Evolutionary conservation across 78 protist genomes (phyloP).

Genomic region (Dictyostelium firmibasis): DNA sequence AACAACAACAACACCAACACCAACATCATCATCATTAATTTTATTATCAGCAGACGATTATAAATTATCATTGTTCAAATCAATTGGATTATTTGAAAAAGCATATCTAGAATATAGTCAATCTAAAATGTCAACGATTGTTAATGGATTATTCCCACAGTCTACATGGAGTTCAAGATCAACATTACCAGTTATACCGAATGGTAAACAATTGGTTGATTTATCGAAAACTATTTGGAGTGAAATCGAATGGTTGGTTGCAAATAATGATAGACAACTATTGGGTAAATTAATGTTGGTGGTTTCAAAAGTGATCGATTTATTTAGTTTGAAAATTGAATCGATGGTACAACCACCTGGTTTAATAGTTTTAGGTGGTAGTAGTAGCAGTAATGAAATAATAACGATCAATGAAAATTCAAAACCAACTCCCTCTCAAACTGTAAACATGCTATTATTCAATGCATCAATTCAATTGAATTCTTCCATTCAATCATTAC

Average conservation of each 20-base stretch:
- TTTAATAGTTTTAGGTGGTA: not conserved
- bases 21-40: not conserved
- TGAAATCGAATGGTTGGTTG: slow-evolving; percentile 19
- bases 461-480: slow-evolving; percentile 32
- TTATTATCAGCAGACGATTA: slow-evolving; percentile 19
- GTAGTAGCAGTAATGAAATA: not conserved
- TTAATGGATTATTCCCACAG: slow-evolving; percentile 47
- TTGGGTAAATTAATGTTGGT: not conserved
- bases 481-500: slow-evolving; percentile 18
- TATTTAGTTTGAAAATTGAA: slow-evolving; percentile 31
- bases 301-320: not conserved
- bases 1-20: not conserved
- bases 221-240: slow-evolving; percentile 50
- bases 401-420: not conserved
- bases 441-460: not conserved
- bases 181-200: not conserved
- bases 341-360: not conserved
- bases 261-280: not conserved
- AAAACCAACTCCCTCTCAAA: slow-evolving; percentile 10
- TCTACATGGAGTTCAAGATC: slow-evolving; percentile 5
- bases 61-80: slow-evolving; percentile 18
- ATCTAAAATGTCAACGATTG: not conserved
- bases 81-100: slow-evolving; percentile 48
- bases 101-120: slow-evolving; percentile 30
- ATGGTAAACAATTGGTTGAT: slow-evolving; percentile 47